These are phyloP conservation scores for Phytophthora podocarpi DNA, from an alignment of 352 stramenopile species.

Conservation along the genomic window DNA sequence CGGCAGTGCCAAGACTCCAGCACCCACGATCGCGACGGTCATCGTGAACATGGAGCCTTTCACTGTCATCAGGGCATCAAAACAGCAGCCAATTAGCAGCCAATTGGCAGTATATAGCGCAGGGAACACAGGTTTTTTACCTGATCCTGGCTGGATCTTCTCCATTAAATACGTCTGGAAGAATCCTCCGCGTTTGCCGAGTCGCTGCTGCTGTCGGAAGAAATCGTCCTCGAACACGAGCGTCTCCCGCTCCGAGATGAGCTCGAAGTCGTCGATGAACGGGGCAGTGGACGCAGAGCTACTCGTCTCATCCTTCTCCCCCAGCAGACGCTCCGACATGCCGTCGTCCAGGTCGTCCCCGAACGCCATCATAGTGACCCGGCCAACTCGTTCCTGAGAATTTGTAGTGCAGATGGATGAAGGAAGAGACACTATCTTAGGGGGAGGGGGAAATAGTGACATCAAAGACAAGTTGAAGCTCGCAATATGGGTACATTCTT, in stretches of 20 bases:
- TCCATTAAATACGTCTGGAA: conserved; percentile 79
- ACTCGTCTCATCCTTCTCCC: neutral
- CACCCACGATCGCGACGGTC: conserved; percentile 87
- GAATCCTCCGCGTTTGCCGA: conserved; percentile 46
- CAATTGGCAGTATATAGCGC: neutral
- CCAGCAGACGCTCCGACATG: conserved; percentile 38
- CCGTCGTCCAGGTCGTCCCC: conserved; percentile 34
- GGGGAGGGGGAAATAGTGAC: no score
- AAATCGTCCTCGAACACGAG: conserved; percentile 79
- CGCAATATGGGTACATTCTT: no score
- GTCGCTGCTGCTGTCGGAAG: conserved; percentile 40
- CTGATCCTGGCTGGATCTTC: conserved; percentile 85
- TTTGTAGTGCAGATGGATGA: no score
- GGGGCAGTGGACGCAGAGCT: conserved; percentile 9
- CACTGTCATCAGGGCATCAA: conserved; percentile 42
- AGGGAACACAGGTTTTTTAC: conserved; percentile 27
- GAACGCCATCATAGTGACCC: conserved; percentile 48
- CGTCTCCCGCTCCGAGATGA: conserved; percentile 78
- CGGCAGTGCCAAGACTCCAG: conserved; percentile 79
- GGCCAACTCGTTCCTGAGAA: neutral
- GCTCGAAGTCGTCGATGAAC: conserved; percentile 56
- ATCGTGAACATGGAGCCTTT: conserved; percentile 92
- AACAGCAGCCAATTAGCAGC: neutral
- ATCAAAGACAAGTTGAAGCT: no score
- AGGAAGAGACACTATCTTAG: no score